Evolutionary conservation across 169 alveolate species (phyloP), one percentile per base, ranked within the genome.

Genomic region (Plasmodium chabaudi): DNA sequence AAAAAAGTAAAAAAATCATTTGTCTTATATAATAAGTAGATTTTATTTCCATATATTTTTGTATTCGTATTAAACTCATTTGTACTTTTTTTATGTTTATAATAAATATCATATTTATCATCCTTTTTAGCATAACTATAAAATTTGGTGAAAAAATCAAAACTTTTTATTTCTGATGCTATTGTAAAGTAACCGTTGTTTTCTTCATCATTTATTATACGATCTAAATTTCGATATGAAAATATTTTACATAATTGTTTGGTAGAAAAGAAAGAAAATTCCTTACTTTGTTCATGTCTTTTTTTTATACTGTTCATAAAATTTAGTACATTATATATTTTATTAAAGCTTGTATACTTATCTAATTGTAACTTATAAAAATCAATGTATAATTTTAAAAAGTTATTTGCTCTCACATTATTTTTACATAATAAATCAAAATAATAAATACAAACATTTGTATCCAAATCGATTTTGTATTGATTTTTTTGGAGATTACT

Each of bases 1-100:
- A 77, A 21, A 68, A 77, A 77, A 69, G 34, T 19, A 42, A 77
- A 77, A 27, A 77, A 77, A 25, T 77, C 88, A 23, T 51, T 77
- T 17, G 69, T 77, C 42, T 77, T 77, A 57, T 46, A 77, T n/a
- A 77, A 13, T 19, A 77, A 3, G 13, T 42, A 21, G 0, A 63
- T 12, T 10, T 69, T 57, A 39, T 46, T 77, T 13, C 77, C 74
- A 12, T 56, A 23, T 67, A 77, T 64, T 10, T 12, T 13, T 44
- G 88, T 77, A 15, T 44, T 53, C 6, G 88, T 25, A 59, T 77
- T 77, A 46, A 27, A 77, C 10, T 15, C 51, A n/a, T 68, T 51
- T 13, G 44, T 12, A 10, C 57, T 34, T 53, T 27, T 17, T 39
- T 21, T 5, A 9, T 27, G 27, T 23, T 61, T 25, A 19, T 23